Base-by-base conservation (phyloP, 1,139 yeast species). In the Yamadazyma friedrichii region DNA sequence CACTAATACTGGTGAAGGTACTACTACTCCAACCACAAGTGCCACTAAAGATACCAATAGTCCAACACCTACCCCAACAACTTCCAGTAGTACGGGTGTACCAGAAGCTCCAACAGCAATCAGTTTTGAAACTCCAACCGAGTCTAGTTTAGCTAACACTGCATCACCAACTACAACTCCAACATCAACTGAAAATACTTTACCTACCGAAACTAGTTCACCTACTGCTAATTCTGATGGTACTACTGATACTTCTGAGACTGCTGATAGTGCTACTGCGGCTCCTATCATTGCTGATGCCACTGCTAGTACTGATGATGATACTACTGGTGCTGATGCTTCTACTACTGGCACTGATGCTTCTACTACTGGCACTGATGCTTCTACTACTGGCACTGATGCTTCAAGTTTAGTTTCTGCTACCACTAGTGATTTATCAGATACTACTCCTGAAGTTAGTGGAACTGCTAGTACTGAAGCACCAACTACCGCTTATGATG, bases 11-110 rank as follows among this genome's bases (percentile, higher is more conserved):
- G 15, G 4, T n/a, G n/a, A 39, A 15, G 31, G 41, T 15, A 38
- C 41, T 38, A 26, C 35, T 10, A 28, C 46, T 5, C 30, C 35
- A 20, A 31, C 46, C 22, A 22, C 40, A 12, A 26, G 44, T 12
- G 40, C 28, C 11, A 25, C 37, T 24, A 2, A 38, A 10, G 16
- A 36, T 26, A 2, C 41, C 6, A 20, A 11, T n/a, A 15, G 40
- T 31, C 30, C 41, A 5, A 29, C 17, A 16, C 6, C 44, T 12
- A 27, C 39, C 16, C 22, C 50, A 11, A 10, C 46, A 9, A n/a
- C 39, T 15, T 11, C 36, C 28, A 32, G 35, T 16, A 17, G 10
- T 4, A 12, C 20, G 13, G 15, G 29, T 27, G 2, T 13, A 6
- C 11, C 13, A 15, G 25, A 3, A 15, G 11, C 42, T 33, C 33